Conservation (phyloP, 495 filamentous ascomycete genomes). For the Choiromyces venosus region DNA sequence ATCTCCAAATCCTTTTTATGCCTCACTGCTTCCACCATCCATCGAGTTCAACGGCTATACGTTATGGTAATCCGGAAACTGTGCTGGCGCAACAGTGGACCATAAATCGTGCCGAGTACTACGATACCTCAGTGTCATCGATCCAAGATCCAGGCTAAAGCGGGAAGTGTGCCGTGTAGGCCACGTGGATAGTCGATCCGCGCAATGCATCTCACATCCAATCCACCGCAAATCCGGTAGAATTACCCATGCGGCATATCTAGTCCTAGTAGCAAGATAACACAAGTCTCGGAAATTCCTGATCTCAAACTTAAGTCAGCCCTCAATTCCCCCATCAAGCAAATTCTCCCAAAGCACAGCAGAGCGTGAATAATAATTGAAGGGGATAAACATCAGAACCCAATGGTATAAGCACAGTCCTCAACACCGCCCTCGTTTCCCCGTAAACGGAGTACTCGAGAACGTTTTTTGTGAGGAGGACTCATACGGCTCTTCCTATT, state of each 20-base stretch:
- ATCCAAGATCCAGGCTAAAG: neutral
- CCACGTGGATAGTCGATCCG: slow-evolving; percentile 2
- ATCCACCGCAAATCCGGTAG: neutral
- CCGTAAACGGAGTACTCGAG: slow-evolving; percentile 15
- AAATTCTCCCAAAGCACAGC: neutral
- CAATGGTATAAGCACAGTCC: slow-evolving; percentile 42
- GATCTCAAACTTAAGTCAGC: neutral
- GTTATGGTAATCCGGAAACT: neutral
- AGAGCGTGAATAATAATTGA: neutral
- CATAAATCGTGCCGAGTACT: neutral
- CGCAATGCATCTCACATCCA: neutral
- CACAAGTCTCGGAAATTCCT: neutral
- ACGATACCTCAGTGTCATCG: neutral
- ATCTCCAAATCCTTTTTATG: neutral
- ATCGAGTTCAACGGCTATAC: neutral
- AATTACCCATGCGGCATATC: neutral
- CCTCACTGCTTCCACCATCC: neutral
- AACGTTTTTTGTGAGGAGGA: slow-evolving; percentile 20
- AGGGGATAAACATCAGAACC: slow-evolving; percentile 33
- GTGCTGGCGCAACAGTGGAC: neutral
- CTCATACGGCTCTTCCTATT: slow-evolving; percentile 45
- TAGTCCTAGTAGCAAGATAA: neutral
- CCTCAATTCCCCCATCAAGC: neutral
- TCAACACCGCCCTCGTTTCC: slow-evolving; percentile 23
- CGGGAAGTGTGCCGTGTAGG: neutral